These are phyloP conservation scores for Kodamaea fukazawae DNA, from an alignment of 805 yeast species.

Conservation along the genomic window DNA sequence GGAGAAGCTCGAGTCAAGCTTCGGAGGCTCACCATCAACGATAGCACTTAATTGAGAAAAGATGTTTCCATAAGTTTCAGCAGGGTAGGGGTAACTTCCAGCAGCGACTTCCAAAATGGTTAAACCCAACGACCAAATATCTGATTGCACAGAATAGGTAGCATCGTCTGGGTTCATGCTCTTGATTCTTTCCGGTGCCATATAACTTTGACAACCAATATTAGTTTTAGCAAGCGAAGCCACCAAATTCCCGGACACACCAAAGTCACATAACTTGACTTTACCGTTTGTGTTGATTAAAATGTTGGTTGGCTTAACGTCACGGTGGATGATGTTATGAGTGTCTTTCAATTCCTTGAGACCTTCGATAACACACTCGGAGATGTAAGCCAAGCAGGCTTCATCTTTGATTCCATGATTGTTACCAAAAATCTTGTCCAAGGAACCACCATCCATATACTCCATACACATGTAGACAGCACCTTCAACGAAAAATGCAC, in stretches of 20 bases:
- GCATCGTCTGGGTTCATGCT: slow-evolving; percentile 69
- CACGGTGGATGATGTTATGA: slow-evolving; percentile 92
- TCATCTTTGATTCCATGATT: slow-evolving; percentile 67
- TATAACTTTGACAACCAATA: slow-evolving; percentile 95
- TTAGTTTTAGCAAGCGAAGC: slow-evolving; percentile 94
- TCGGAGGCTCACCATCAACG: slow-evolving; percentile 46
- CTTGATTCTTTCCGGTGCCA: slow-evolving; percentile 97
- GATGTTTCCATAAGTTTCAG: slow-evolving; percentile 86
- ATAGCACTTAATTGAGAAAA: slow-evolving; percentile 93
- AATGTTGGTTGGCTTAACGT: slow-evolving; percentile 94
- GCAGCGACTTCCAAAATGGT: slow-evolving; percentile 83
- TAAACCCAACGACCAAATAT: slow-evolving; percentile 92
- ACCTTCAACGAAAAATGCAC: slow-evolving; percentile 96
- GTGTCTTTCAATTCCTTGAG: slow-evolving; percentile 80
- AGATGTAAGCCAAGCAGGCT: slow-evolving; percentile 71
- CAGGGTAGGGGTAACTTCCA: slow-evolving; percentile 94
- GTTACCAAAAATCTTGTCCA: slow-evolving; percentile 75
- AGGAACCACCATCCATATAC: slow-evolving; percentile 94
- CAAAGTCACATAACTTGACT: slow-evolving; percentile 91
- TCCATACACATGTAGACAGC: slow-evolving; percentile 99
- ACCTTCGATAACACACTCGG: slow-evolving; percentile 78
- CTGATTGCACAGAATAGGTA: slow-evolving; percentile 89
- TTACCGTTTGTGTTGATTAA: slow-evolving; percentile 80
- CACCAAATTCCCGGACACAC: slow-evolving; percentile 91
- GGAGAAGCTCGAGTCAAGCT: slow-evolving; percentile 44